These are phyloP conservation scores for Russula sp. DNA, from an alignment of 768 basidiomycete genomes.

Conservation along the genomic window DNA sequence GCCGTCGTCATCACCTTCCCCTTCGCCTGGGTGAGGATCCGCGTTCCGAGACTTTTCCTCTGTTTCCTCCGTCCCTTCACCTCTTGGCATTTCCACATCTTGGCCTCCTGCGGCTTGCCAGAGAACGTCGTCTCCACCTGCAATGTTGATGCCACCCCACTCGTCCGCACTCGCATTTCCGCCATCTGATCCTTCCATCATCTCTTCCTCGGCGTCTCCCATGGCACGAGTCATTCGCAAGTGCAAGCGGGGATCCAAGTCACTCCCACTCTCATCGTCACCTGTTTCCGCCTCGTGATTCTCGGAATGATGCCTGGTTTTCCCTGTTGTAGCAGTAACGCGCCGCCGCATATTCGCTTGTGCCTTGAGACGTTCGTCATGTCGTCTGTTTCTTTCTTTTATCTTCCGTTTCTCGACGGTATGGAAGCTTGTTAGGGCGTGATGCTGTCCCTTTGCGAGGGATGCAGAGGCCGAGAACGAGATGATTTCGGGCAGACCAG, in stretches of 20 bases:
- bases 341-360: conserved; percentile 20
- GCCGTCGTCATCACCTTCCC: conserved; percentile 4
- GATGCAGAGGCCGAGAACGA: conserved; percentile 26
- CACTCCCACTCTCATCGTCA: conserved; percentile 13
- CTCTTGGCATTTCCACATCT: conserved; percentile 8
- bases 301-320: conserved; percentile 7
- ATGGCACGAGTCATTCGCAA: conserved; percentile 30
- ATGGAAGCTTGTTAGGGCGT: conserved; percentile 16
- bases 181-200: not conserved
- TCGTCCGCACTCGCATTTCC: conserved; percentile 22
- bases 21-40: not conserved
- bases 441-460: conserved; percentile 20
- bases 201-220: conserved; percentile 28
- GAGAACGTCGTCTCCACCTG: not conserved
- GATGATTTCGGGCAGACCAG: conserved; percentile 24
- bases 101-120: not conserved
- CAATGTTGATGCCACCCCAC: conserved; percentile 16
- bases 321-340: conserved; percentile 9
- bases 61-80: conserved; percentile 11
- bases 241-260: conserved; percentile 13
- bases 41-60: not conserved
- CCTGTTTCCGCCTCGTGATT: conserved; percentile 15
- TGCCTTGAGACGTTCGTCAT: conserved; percentile 27
- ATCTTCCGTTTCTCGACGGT: conserved; percentile 19
- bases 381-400: conserved; percentile 25